Evolutionary conservation across 495 filamentous ascomycete species (phyloP).

Genomic region (Podospora conica): DNA sequence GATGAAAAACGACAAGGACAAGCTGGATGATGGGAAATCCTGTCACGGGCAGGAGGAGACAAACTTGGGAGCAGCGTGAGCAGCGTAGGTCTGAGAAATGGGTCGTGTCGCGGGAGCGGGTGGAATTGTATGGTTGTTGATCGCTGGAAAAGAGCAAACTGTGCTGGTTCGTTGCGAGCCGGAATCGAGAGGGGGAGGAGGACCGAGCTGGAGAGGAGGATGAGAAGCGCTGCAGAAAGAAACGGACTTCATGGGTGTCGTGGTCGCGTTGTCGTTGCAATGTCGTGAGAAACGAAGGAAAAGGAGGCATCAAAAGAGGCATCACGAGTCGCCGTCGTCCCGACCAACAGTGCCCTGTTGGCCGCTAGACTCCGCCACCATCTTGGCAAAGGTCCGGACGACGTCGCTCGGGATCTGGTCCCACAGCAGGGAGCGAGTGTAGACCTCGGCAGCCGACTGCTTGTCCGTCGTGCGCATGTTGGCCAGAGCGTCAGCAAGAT

Average conservation of each 20-base stretch:
- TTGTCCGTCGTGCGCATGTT: conserved; percentile 65
- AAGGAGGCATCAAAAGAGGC: conserved; percentile 14
- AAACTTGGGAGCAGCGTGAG: conserved; percentile 32
- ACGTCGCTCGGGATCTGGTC: conserved; percentile 88
- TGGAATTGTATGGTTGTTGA: conserved; percentile 27
- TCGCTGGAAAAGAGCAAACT: conserved; percentile 9
- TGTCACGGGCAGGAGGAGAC: conserved; percentile 19
- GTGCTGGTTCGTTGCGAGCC: conserved; percentile 10
- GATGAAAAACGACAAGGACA: conserved; percentile 15
- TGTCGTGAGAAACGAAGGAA: conserved; percentile 11
- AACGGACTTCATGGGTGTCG: conserved; percentile 8
- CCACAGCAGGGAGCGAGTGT: conserved; percentile 90
- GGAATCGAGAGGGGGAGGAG: conserved; percentile 8
- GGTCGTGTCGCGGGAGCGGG: conserved; percentile 31
- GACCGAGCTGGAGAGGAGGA: conserved; percentile 21
- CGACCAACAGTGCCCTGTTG: conserved; percentile 29
- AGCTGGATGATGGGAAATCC: conserved; percentile 14
- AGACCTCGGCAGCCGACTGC: conserved; percentile 72
- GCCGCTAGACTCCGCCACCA: conserved; percentile 60
- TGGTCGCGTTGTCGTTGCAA: conserved; percentile 15
- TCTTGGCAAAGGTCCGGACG: conserved; percentile 83
- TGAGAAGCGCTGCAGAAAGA: conserved; percentile 12
- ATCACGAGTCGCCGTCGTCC: conserved; percentile 36
- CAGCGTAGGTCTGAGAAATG: conserved; percentile 27
- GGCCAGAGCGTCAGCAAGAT: conserved; percentile 77